Evolutionary conservation across 495 filamentous ascomycete genomes (phyloP), one percentile per base, ranked within the genome.

Genomic region (Cercophora newfieldiana): DNA sequence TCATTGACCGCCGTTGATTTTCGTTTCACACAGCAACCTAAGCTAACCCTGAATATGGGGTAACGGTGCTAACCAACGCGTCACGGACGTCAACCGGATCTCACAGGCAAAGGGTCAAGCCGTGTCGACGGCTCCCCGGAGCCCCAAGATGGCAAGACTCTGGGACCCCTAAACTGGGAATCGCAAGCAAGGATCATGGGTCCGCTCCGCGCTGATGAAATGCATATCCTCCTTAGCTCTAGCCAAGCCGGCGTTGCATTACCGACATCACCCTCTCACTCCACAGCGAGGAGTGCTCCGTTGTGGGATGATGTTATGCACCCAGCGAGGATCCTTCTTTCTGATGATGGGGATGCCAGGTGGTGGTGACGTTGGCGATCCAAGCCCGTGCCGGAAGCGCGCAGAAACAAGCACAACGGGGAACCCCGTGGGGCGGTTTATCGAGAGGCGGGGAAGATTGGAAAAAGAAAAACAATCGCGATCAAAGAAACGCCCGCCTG

Each of bases 241-340:
- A 63, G 66, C 69, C 63, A 68, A 68, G 59, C 66, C 69, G 66
- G 69, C 54, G 63, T 54, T 55, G 63, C 61, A 64, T 64, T 66
- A 63, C 69, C 59, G 65, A 49, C 33, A 26, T 61, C 28, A 33
- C 16, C 28, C 16, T 33, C 53, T 57, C 10, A 16, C 44, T 31
- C 47, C 59, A 29, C 59, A 51, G 59, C 19, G 59, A 49, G 54
- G 58, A 33, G 5, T 8, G 4, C 60, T 51, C 60, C 48, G 24
- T 49, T n/a, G 37, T 30, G 63, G 29, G 22, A 28, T 59, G 55
- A 37, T 37, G 51, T 65, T 59, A 58, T 65, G 54, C 54, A 53
- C 31, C 31, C 49, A 44, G 18, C 18, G n/a, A 48, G 50, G 10
- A 14, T 44, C 37, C 37, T 8, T 16, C n/a, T 6, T 22, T 53